Evolutionary conservation across 2,329 filamentous ascomycete species (phyloP), one percentile per base, ranked within the genome.

Genomic region (Diaporthe sp.): DNA sequence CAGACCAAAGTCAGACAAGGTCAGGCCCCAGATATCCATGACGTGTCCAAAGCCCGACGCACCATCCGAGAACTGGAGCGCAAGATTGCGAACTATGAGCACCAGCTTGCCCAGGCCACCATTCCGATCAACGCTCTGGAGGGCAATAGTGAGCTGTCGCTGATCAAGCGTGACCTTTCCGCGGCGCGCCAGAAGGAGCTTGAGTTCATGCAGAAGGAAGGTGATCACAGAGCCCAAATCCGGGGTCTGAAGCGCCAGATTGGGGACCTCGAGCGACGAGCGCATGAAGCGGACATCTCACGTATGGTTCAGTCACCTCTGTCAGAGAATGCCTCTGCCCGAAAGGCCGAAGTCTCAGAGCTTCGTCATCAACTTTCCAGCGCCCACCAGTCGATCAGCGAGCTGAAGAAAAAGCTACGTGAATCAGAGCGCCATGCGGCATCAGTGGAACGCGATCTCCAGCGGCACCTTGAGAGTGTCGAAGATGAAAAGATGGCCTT

Each of bases 41-140:
- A 92, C 76, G 83, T 91, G 47, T 85, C 88, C 68, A 87, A 91
- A 15, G 88, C 92, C 4, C 92, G 91, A 78, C 90, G 90, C 63
- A 93, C 90, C 57, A 89, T 93, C 51, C 88, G 90, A 71, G 90
- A 93, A 34, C 87, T 94, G n/a, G 92, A 95, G 82, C 86, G 87
- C 49, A 87, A 90, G 72, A 84, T 93, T 28, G 86, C 89, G 60
- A 88, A 91, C 72, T 89, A 90, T 77, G 87, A 91, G 74, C 71
- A 72, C 17, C 76, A 74, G 53, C 74, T 77, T 12, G 74, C 82
- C 37, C 84, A 85, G 76, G 82, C 86, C 17, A 84, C 83, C n/a
- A 80, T 82, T 15, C 76, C 76, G 25, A 49, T 73, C 55, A 68
- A 67, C 49, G 77, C 77, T 22, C 78, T 85, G 25, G 86, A 88